phyloP scores from a whole-genome alignment of 345 rosid genomes.

The Adansonia digitata region DNA sequence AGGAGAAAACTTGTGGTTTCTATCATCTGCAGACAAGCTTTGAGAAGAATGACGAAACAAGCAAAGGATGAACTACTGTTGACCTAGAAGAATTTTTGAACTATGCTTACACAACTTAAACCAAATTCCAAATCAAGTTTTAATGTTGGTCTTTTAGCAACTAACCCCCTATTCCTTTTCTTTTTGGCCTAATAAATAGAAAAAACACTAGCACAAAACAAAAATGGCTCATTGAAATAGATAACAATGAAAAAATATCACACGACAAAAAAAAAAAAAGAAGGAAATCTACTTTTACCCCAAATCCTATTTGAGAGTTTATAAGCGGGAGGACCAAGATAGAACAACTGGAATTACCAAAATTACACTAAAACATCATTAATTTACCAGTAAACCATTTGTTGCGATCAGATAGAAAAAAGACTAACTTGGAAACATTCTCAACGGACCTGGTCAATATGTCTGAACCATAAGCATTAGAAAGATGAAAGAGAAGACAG shows the following conservation, averaged over 20 bases:
- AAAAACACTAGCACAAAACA: background rate
- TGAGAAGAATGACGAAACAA: background rate
- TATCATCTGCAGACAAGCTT: background rate
- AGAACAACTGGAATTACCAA: background rate
- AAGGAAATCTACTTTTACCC: background rate
- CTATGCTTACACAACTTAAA: background rate
- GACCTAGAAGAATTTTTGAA: background rate
- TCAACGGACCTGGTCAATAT: background rate
- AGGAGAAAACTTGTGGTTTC: background rate
- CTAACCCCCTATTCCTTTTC: background rate
- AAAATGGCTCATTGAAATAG: background rate
- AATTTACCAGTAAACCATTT: background rate
- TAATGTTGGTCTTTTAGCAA: background rate
- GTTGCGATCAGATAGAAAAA: background rate
- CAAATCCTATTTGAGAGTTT: background rate
- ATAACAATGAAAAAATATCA: background rate
- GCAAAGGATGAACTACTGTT: background rate
- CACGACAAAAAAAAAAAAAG: background rate
- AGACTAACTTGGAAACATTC: background rate
- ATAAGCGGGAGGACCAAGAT: background rate
- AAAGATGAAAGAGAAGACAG: background rate
- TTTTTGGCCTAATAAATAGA: background rate
- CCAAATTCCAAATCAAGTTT: background rate
- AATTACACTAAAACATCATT: background rate
- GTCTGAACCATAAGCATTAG: background rate